phyloP scores from a whole-genome alignment of 2,329 filamentous ascomycete genomes.

The Periconia digitata region DNA sequence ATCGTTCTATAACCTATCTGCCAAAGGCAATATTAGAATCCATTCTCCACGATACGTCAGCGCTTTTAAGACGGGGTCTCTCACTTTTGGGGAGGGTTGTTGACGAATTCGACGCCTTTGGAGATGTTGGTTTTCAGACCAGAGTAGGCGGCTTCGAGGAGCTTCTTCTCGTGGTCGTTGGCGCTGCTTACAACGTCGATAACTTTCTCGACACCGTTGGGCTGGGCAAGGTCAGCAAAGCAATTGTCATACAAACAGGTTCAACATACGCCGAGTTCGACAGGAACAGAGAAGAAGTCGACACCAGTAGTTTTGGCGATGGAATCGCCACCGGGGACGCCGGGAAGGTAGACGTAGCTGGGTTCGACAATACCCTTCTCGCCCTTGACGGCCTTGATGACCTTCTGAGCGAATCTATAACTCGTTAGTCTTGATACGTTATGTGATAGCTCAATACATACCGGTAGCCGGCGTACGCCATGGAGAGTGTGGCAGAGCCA shows the following conservation, averaged over 20 bases:
- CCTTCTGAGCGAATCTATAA: slow-evolving; percentile 83
- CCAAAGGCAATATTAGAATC: slow-evolving; percentile 10
- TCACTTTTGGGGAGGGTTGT: slow-evolving; percentile 67
- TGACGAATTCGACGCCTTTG: slow-evolving; percentile 89
- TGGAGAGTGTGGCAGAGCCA: slow-evolving; percentile 88
- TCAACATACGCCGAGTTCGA: slow-evolving; percentile 86
- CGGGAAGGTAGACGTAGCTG: slow-evolving; percentile 92
- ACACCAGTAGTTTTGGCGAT: slow-evolving; percentile 79
- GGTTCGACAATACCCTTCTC: slow-evolving; percentile 93
- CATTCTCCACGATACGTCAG: not conserved
- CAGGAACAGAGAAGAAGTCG: slow-evolving; percentile 95
- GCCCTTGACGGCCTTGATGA: slow-evolving; percentile 84
- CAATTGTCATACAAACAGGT: not conserved
- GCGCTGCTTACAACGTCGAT: slow-evolving; percentile 75
- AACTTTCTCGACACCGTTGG: slow-evolving; percentile 82
- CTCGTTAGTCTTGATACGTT: slow-evolving; percentile 10
- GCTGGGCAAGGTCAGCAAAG: slow-evolving; percentile 52
- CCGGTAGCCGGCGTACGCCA: slow-evolving; percentile 95
- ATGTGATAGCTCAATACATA: slow-evolving; percentile 45
- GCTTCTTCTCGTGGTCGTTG: slow-evolving; percentile 84
- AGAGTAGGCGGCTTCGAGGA: slow-evolving; percentile 73
- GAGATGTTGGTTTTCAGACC: slow-evolving; percentile 90
- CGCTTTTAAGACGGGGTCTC: slow-evolving; percentile 6
- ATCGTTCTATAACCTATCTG: slow-evolving; percentile 21
- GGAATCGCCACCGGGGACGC: slow-evolving; percentile 82